Percentiles rank a stretch among this genome's conserved stretches.
phyloP scores from a whole-genome alignment of 768 basidiomycete genomes.

The Tylopilus sp. region DNA sequence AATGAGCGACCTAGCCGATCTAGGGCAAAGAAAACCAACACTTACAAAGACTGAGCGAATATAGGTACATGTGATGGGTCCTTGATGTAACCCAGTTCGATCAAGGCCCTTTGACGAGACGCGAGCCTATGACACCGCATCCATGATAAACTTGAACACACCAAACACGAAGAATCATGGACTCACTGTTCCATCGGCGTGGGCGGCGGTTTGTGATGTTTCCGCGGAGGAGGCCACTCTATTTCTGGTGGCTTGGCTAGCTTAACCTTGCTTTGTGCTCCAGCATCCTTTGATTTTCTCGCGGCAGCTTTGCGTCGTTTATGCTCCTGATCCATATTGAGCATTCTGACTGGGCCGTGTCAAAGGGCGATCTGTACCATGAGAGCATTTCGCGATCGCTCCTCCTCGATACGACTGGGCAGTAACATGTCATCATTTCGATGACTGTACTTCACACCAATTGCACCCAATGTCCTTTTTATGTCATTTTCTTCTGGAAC shows the following conservation, averaged over 20 bases:
- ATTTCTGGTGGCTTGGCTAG: conserved; percentile 34
- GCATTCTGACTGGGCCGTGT: not conserved
- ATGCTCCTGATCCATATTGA: conserved; percentile 23
- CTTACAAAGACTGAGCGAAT: conserved; percentile 69
- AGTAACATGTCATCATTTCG: conserved; percentile 68
- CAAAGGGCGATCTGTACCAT: conserved; percentile 36
- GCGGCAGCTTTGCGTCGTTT: conserved; percentile 22
- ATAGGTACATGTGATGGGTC: conserved; percentile 45
- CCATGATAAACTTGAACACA: not conserved
- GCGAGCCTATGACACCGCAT: conserved; percentile 39
- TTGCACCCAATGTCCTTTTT: conserved; percentile 53
- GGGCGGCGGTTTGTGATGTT: conserved; percentile 47
- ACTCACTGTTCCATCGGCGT: conserved; percentile 52
- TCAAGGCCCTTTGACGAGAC: conserved; percentile 55
- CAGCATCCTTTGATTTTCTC: conserved; percentile 20
- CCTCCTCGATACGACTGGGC: conserved; percentile 66
- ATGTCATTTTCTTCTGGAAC: conserved; percentile 44
- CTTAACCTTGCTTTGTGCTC: conserved; percentile 3
- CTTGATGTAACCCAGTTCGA: conserved; percentile 59
- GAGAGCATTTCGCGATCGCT: conserved; percentile 52
- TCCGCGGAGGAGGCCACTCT: conserved; percentile 65
- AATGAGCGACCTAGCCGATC: conserved; percentile 5
- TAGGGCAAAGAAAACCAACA: conserved; percentile 7
- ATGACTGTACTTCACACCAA: conserved; percentile 72
- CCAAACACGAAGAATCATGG: not conserved